Evolutionary conservation across 1,284 basidiomycete genomes (phyloP).

Genomic region (Wallemia ichthyophaga): DNA sequence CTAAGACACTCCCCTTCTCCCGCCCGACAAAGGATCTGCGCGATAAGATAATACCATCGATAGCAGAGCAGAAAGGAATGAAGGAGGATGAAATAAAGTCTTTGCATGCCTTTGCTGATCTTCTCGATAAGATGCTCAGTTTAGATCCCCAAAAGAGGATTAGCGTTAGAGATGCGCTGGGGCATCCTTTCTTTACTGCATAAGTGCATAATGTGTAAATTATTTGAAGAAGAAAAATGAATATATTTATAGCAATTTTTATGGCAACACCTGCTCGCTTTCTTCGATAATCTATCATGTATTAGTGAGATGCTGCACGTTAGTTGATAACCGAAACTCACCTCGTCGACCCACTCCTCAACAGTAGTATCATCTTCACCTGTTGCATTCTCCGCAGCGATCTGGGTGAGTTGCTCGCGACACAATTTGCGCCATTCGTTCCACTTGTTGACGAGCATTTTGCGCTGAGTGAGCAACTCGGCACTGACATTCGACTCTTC

Average conservation of each 20-base stretch:
- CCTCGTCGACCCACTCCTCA: background rate
- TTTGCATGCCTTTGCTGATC: conserved; percentile 54
- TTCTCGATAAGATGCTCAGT: conserved; percentile 66
- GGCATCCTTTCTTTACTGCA: conserved; percentile 47
- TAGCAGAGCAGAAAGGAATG: conserved; percentile 33
- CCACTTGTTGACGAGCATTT: conserved; percentile 89
- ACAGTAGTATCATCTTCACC: background rate
- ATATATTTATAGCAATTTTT: background rate
- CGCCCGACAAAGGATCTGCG: conserved; percentile 56
- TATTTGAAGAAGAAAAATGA: background rate
- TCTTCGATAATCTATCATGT: background rate
- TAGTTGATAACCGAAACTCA: background rate
- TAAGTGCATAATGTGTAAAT: too few species aligned
- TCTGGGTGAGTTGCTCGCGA: conserved; percentile 3
- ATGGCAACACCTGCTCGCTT: background rate
- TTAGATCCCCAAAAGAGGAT: conserved; percentile 70
- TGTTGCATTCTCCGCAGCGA: background rate
- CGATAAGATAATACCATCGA: conserved; percentile 46
- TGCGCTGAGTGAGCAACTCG: conserved; percentile 67
- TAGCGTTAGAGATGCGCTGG: conserved; percentile 55
- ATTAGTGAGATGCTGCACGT: background rate
- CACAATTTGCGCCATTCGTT: conserved; percentile 46
- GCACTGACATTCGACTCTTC: conserved; percentile 83
- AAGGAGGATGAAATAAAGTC: conserved; percentile 66
- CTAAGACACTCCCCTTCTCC: conserved; percentile 51